Evolutionary conservation across 2,329 filamentous ascomycete species (phyloP), one percentile per base, ranked within the genome.

Genomic region (Paraphaeosphaeria minitans): DNA sequence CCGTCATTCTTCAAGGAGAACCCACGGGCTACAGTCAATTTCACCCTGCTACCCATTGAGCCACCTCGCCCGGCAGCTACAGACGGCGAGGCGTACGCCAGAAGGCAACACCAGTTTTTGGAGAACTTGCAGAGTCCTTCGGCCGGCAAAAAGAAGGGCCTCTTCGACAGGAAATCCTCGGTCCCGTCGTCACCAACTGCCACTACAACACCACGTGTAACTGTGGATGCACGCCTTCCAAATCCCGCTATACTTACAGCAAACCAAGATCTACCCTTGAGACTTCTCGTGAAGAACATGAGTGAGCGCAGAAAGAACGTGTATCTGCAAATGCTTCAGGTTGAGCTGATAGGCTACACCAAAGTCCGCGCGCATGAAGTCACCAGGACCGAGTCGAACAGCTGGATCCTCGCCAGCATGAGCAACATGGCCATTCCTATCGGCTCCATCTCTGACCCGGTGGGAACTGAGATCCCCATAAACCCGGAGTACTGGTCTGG

Each of bases 21-120:
- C 70, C 90, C 92, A 76, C 84, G 93, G 55, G 75, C 79, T 14
- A 67, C 80, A 70, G 69, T 70, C 29, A 72, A 74, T 62, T 89
- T 97, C 78, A 94, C 91, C 58, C 95, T 99, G 74, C 83, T 97
- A 39, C 95, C 95, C 4, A 94, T 98, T 66, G 95, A 99, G 75
- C 91, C 92, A 6, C 93, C 94, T 0, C 84, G 93, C 43, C 87
- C 87, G 0, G 80, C 84, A 4, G 80, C 82, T 47, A 84, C 87
- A 0, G 85, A 86, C 24, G 89, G 92, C 64, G 93, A 98, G 76
- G 88, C 90, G 2, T 99, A 92, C 78, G 95, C 93, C 2, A 84
- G 93, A 58, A 85, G 94, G 22, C 83, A 84, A 58, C 86, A 89
- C 66, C 82, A 86, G 61, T 89, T 89, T 66, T 56, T 75, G 43